These are phyloP conservation scores for Umbelopsis sp. DNA, from an alignment of 192 early-diverging fungal genomes.

Conservation along the genomic window DNA sequence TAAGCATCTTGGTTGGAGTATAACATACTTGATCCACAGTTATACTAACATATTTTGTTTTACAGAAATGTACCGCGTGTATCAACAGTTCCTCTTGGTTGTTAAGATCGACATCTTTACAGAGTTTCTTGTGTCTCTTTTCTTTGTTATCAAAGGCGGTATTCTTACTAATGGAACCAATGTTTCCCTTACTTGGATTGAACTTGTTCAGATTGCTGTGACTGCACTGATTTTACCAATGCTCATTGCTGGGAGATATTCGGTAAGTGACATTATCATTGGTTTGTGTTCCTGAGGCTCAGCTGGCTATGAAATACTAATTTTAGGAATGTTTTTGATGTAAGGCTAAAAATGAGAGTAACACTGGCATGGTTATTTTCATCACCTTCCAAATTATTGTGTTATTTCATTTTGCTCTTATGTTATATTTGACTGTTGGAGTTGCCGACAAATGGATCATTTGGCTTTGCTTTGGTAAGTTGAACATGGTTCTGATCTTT, in stretches of 20 bases:
- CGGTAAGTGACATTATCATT: slow-evolving; percentile 30
- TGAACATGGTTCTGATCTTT: no score
- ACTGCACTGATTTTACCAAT: slow-evolving; percentile 39
- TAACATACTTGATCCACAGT: neutral
- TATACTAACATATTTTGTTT: neutral
- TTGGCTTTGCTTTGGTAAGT: slow-evolving; percentile 42
- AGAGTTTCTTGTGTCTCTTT: slow-evolving; percentile 41
- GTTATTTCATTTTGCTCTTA: slow-evolving; percentile 33
- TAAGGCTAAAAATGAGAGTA: slow-evolving; percentile 37
- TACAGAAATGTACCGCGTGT: slow-evolving; percentile 39
- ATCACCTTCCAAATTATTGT: slow-evolving; percentile 37
- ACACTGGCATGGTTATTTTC: slow-evolving; percentile 32
- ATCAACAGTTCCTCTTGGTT: slow-evolving; percentile 41
- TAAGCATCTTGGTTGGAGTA: slow-evolving; percentile 20
- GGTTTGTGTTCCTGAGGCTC: neutral
- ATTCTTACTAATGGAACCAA: neutral
- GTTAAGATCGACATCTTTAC: slow-evolving; percentile 45
- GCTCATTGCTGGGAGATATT: slow-evolving; percentile 35
- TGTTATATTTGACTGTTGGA: slow-evolving; percentile 28
- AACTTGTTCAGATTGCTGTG: slow-evolving; percentile 30
- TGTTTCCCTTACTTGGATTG: slow-evolving; percentile 22
- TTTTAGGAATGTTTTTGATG: neutral
- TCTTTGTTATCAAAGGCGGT: slow-evolving; percentile 24
- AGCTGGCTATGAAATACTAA: neutral
- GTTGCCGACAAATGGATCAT: slow-evolving; percentile 36